These are phyloP conservation scores for Hylodesmum podocarpum DNA, from an alignment of 306 rosid species.

Conservation along the genomic window DNA sequence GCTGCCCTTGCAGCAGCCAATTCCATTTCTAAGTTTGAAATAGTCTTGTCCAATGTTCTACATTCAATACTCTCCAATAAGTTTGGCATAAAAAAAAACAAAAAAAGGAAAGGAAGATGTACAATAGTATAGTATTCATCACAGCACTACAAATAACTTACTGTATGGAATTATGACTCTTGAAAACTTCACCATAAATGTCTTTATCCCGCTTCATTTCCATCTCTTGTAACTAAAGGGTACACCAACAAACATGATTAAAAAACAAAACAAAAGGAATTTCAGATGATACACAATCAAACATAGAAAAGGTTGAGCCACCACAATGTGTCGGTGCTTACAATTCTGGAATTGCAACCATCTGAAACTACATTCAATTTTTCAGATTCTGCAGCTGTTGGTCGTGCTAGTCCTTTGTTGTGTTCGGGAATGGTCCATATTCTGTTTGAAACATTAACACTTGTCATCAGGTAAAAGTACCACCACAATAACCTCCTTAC, in stretches of 20 bases:
- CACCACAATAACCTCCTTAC: neutral
- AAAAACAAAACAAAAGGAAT: neutral
- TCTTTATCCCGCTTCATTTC: slow-evolving; percentile 67
- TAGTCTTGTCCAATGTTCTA: slow-evolving; percentile 86
- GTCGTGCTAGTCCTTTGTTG: slow-evolving; percentile 53
- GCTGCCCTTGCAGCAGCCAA: slow-evolving; percentile 88
- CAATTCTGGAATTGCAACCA: slow-evolving; percentile 74
- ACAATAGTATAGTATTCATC: slow-evolving; percentile 8
- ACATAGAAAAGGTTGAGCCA: neutral
- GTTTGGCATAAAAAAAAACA: neutral
- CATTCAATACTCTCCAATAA: slow-evolving; percentile 12
- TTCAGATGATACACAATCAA: slow-evolving; percentile 16
- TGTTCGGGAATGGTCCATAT: slow-evolving; percentile 87
- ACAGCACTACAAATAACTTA: slow-evolving; percentile 41
- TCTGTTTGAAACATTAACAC: slow-evolving; percentile 41
- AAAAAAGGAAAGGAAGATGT: neutral
- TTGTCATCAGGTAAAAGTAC: slow-evolving; percentile 26
- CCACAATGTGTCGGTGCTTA: slow-evolving; percentile 39
- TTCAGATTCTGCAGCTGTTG: slow-evolving; percentile 62
- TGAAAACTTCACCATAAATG: slow-evolving; percentile 55
- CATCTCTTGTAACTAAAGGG: slow-evolving; percentile 67
- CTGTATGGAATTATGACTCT: slow-evolving; percentile 78
- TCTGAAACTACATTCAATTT: slow-evolving; percentile 65
- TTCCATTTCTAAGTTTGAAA: slow-evolving; percentile 94
- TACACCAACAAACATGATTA: slow-evolving; percentile 29